Percentiles rank a stretch among this genome's conserved stretches.
phyloP scores from a whole-genome alignment of 352 stramenopile genomes.

The Globisporangium canariense region DNA sequence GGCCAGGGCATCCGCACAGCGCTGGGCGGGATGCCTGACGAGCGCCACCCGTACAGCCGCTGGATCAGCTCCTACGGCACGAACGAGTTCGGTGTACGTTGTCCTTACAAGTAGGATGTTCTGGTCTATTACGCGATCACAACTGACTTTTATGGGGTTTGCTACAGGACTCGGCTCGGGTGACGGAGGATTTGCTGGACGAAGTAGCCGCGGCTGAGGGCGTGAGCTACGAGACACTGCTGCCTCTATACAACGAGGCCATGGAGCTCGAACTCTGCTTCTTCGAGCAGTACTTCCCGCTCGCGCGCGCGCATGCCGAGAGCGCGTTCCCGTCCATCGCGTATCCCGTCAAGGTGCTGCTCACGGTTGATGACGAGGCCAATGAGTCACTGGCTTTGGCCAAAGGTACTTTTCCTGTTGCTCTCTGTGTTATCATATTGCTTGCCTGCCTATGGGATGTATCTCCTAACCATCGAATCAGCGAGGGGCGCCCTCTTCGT shows the following conservation, averaged over 20 bases:
- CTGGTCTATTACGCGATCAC: background rate
- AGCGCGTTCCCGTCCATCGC: background rate
- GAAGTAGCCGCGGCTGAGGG: conserved; percentile 26
- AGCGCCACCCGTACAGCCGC: conserved; percentile 28
- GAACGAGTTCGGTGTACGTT: conserved; percentile 33
- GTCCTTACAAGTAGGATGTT: no score
- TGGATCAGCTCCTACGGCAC: conserved; percentile 52
- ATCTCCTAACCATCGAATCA: conserved; percentile 33
- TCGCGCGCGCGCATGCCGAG: conserved; percentile 17
- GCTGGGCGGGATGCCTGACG: conserved; percentile 1
- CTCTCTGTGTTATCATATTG: background rate
- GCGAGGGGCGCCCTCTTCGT: conserved; percentile 48
- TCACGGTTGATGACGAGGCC: conserved; percentile 10
- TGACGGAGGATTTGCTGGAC: conserved; percentile 35
- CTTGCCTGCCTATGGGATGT: background rate
- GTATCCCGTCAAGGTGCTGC: conserved; percentile 16
- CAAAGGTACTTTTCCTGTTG: conserved; percentile 19
- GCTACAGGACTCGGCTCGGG: conserved; percentile 18
- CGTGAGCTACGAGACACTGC: conserved; percentile 23
- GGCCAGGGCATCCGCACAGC: conserved; percentile 28
- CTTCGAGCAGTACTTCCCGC: conserved; percentile 48
- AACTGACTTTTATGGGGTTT: background rate
- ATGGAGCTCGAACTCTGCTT: conserved; percentile 57
- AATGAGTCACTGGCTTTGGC: background rate
- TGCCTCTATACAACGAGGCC: conserved; percentile 39